Percentiles rank a stretch among this genome's conserved stretches.
These are phyloP conservation scores for Parasitella parasitica DNA, from an alignment of 371 early-diverging fungal species.

Conservation along the genomic window DNA sequence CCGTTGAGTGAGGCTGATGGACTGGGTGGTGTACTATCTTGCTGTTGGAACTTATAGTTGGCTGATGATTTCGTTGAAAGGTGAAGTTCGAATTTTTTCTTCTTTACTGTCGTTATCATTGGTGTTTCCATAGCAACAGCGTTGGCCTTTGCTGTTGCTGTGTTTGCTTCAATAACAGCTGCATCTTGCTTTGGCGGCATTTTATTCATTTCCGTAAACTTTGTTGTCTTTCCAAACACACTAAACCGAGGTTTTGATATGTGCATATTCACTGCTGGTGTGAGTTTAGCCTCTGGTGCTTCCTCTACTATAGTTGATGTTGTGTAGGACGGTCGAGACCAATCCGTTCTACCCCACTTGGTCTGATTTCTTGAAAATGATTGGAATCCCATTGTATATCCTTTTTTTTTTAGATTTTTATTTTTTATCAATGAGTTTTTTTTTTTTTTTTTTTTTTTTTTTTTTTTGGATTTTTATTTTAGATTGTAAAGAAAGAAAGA, in stretches of 20 bases:
- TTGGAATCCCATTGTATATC: slow-evolving; percentile 22
- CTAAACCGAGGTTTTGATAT: slow-evolving; percentile 22
- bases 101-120: not conserved
- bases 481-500: not conserved
- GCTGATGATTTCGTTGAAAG: slow-evolving; percentile 3
- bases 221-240: slow-evolving; percentile 23
- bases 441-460: not conserved
- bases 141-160: not conserved
- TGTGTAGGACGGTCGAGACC: slow-evolving; percentile 7
- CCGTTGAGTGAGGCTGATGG: not conserved
- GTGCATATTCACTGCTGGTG: not conserved
- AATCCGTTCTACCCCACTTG: slow-evolving; percentile 12
- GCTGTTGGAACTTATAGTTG: slow-evolving; percentile 2
- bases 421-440: not conserved
- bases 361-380: slow-evolving; percentile 21
- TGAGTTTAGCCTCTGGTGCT: not conserved
- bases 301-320: not conserved
- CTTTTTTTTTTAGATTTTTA: too few species aligned
- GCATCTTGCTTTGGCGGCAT: not conserved
- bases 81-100: slow-evolving; percentile 12
- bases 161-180: not conserved
- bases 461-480: not conserved
- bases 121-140: not conserved
- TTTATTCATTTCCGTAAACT: slow-evolving; percentile 8
- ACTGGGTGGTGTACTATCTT: not conserved